phyloP scores from a whole-genome alignment of 352 stramenopile genomes.

The Elongisporangium prolatum region DNA sequence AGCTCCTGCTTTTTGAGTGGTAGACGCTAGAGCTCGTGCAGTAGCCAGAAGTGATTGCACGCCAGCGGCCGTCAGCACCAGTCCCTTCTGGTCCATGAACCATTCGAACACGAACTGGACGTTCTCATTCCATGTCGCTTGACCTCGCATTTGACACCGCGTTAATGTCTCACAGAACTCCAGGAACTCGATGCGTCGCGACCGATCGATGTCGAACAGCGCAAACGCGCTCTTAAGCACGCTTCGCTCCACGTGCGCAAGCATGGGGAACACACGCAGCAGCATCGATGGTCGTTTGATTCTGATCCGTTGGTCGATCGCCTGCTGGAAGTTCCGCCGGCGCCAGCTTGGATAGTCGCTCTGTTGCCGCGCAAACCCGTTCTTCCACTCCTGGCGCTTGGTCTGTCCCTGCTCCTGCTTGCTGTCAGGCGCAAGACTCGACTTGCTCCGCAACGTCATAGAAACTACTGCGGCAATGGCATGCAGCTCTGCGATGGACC shows the following conservation, averaged over 20 bases:
- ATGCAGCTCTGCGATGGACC: constrained; percentile 49
- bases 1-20: constrained; percentile 15
- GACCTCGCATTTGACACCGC: constrained; percentile 19
- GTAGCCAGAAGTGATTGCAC: constrained; percentile 32
- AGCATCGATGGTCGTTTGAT: constrained; percentile 38
- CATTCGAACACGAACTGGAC: constrained; percentile 54
- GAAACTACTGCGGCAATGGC: constrained; percentile 53
- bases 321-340: constrained; percentile 37
- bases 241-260: constrained; percentile 24
- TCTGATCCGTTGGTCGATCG: constrained; percentile 34
- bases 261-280: constrained; percentile 50
- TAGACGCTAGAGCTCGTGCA: constrained; percentile 16
- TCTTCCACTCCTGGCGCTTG: constrained; percentile 10
- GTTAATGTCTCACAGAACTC: constrained; percentile 62
- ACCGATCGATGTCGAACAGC: constrained; percentile 42
- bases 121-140: constrained; percentile 22
- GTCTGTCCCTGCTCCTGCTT: constrained; percentile 16
- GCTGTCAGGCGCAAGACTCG: constrained; percentile 10
- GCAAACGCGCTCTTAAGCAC: constrained; percentile 33
- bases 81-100: constrained; percentile 32
- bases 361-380: constrained; percentile 5
- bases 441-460: constrained; percentile 23
- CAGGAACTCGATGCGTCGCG: constrained; percentile 47
- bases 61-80: constrained; percentile 23
- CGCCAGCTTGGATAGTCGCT: constrained; percentile 6